phyloP scores from a whole-genome alignment of 352 stramenopile genomes.

The Phytophthora citricola region DNA sequence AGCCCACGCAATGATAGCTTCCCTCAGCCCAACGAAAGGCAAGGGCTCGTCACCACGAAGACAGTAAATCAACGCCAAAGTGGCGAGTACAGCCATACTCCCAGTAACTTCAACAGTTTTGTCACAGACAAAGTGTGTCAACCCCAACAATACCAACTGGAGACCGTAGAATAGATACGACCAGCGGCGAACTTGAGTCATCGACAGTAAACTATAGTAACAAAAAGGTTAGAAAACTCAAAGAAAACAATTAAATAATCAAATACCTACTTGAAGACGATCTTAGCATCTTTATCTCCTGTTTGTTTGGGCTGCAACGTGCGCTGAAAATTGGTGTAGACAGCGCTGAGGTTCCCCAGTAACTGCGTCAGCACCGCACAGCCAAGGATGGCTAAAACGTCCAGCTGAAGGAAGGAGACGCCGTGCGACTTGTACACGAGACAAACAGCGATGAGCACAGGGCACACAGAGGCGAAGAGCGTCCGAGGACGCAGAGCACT shows the following conservation, averaged over 20 bases:
- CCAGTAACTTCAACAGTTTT: conserved; percentile 46
- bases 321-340: conserved; percentile 80
- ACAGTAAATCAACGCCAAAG: conserved; percentile 68
- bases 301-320: conserved; percentile 56
- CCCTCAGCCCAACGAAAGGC: conserved; percentile 53
- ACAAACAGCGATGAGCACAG: conserved; percentile 61
- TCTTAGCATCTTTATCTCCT: conserved; percentile 35
- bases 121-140: conserved; percentile 46
- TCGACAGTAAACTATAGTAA: conserved; percentile 58
- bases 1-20: conserved; percentile 54
- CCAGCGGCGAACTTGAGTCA: conserved; percentile 78
- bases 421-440: conserved; percentile 52
- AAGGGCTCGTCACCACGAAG: conserved; percentile 40
- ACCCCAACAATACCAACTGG: conserved; percentile 46
- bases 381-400: conserved; percentile 42
- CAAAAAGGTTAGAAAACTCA: conserved; percentile 12
- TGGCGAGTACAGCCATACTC: conserved; percentile 37
- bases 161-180: conserved; percentile 62
- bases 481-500: conserved; percentile 60
- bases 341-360: conserved; percentile 70
- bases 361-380: conserved; percentile 72
- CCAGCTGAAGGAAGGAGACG: conserved; percentile 46
- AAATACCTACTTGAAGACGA: conserved; percentile 70
- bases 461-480: conserved; percentile 62
- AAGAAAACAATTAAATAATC: background rate